Base-by-base conservation (phyloP, 352 stramenopile species). In the Phytopythium chamaehyphon region DNA sequence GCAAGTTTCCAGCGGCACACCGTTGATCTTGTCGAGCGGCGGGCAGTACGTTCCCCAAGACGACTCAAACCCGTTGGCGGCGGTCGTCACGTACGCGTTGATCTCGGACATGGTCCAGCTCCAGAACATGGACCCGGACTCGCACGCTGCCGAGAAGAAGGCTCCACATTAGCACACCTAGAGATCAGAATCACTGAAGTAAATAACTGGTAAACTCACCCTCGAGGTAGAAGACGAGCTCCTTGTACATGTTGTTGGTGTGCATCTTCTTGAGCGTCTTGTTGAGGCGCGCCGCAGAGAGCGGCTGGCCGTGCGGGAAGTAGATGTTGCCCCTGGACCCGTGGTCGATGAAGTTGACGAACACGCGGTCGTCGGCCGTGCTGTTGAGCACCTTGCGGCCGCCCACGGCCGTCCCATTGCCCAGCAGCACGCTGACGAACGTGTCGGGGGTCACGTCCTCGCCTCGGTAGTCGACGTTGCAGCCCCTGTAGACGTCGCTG, bases 301-400 rank as follows among this genome's bases (percentile, higher is more conserved):
- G 63, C 23, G 80, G 65, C 49, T 95, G 67, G 42, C 76, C 83
- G 24, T 77, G 42, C 0, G 88, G 86, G 59, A 96, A 96, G 54
- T 86, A 77, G 0, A 98, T 56, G 39, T 95, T 80, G 8, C 88
- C 86, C 3, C 79, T 64, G 4, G 81, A 89, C 43, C 91, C 91
- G 53, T 98, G 91, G 58, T 98, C 88, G 33, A 96, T 76, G 67
- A 96, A 97, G 59, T 96, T 96, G 47, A 98, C 62, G 59, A 97
- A 98, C 23, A 98, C 88, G 40, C 89, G 77, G 57, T 98, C 91
- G 1, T 91, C 56, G 2, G 51, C 38, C 1, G 82, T 90, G 57
- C 83, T 96, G n/a, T 75, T 69, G 4, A 98, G 80, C 43, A 97
- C 89, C 40, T 88, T 90, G 40, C 83, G 81, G 18, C 86, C 76